A percentile compares a stretch with the other conserved stretches of the same genome.
Conservation (phyloP, 768 basidiomycete species). For the Pulveroboletus sp. region DNA sequence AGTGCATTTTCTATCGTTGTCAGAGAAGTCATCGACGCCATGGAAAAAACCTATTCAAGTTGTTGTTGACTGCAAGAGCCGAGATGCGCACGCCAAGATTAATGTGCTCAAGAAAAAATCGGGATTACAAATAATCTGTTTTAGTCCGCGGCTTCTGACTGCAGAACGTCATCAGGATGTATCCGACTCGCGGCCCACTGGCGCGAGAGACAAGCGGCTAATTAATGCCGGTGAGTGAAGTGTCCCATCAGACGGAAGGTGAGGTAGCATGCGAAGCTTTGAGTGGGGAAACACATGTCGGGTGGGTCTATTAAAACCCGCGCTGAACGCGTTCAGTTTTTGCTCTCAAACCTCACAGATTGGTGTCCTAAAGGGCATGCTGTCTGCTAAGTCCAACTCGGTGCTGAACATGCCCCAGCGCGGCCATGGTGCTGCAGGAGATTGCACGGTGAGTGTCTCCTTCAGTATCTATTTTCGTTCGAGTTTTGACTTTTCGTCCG, state of each 20-base stretch:
- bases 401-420: not conserved
- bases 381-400: not conserved
- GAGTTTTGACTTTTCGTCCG: not conserved
- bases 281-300: not conserved
- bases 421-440: not conserved
- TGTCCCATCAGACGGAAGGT: not conserved
- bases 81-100: too few relatives aligned
- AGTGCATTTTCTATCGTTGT: too few relatives aligned
- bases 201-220: too few relatives aligned
- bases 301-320: slow-evolving; percentile 4
- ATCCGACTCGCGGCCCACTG: not conserved
- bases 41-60: too few relatives aligned
- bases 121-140: too few relatives aligned
- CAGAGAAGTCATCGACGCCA: too few relatives aligned
- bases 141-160: too few relatives aligned
- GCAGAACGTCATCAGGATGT: not conserved
- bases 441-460: slow-evolving; percentile 13
- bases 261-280: slow-evolving; percentile 8
- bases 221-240: slow-evolving; percentile 7
- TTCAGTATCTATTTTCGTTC: not conserved
- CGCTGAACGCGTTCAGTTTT: not conserved
- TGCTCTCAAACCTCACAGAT: not conserved
- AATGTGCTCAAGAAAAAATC: too few relatives aligned
- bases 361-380: not conserved
- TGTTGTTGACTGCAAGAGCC: too few relatives aligned